Evolutionary conservation across 768 basidiomycete genomes (phyloP).

Genomic region (Pisolithus albus): DNA sequence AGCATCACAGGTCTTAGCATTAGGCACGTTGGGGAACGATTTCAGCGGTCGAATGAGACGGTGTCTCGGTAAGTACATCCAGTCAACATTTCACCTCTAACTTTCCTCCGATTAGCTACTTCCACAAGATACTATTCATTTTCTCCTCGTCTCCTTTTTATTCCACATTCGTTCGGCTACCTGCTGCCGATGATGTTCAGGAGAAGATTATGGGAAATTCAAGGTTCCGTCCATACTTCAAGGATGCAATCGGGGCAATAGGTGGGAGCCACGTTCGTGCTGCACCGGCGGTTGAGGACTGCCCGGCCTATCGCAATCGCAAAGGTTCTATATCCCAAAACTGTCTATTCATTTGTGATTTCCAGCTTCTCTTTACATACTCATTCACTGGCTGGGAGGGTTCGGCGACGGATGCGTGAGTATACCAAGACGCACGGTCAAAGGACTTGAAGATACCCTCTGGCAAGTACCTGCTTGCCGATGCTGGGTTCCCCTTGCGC

Average conservation of each 20-base stretch:
- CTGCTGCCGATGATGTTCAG: no score
- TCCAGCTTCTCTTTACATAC: slow-evolving; percentile 12
- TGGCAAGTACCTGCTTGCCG: no score
- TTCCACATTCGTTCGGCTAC: no score
- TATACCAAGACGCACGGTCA: slow-evolving; percentile 6
- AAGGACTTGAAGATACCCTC: no score
- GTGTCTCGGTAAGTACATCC: no score
- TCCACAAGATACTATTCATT: not conserved
- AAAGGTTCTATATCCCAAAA: slow-evolving; percentile 7
- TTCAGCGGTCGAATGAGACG: slow-evolving; percentile 18
- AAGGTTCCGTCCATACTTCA: slow-evolving; percentile 28
- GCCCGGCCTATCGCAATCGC: no score
- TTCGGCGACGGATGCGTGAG: slow-evolving; percentile 5
- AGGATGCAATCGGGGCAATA: slow-evolving; percentile 28
- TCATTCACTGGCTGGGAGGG: not conserved
- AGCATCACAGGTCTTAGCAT: slow-evolving; percentile 22
- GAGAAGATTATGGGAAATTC: slow-evolving; percentile 12
- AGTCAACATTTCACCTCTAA: no score
- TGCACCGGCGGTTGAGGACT: slow-evolving; percentile 9
- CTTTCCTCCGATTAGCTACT: no score
- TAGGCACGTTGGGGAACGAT: slow-evolving; percentile 27
- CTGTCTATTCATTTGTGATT: slow-evolving; percentile 11
- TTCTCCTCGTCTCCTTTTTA: slow-evolving; percentile 19
- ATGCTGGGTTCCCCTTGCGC: no score
- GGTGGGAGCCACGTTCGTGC: slow-evolving; percentile 8